Evolutionary conservation across 768 basidiomycete genomes (phyloP).

Genomic region (Podaxis mareebaensis): DNA sequence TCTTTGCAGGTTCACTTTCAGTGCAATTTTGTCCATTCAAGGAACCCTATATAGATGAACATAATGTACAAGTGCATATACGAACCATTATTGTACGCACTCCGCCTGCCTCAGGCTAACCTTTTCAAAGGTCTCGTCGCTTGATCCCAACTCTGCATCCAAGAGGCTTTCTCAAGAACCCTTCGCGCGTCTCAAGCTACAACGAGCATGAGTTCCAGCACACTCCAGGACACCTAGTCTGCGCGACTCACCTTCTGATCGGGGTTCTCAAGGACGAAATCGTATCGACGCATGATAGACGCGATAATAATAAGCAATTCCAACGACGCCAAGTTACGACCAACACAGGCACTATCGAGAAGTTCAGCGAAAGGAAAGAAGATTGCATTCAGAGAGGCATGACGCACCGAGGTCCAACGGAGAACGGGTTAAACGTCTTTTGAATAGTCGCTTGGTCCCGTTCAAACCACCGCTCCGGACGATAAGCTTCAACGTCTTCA

Average conservation of each 20-base stretch:
- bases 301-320: conserved; percentile 80
- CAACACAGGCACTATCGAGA: conserved; percentile 70
- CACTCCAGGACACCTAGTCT: background rate
- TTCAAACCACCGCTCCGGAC: conserved; percentile 89
- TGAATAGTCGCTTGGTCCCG: conserved; percentile 59
- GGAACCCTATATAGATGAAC: background rate
- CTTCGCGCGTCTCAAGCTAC: conserved; percentile 76
- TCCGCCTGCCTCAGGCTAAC: background rate
- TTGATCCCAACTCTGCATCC: conserved; percentile 72
- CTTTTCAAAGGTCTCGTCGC: conserved; percentile 45
- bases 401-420: conserved; percentile 72
- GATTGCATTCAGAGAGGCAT: background rate
- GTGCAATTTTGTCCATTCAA: background rate
- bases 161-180: conserved; percentile 85
- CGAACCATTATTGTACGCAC: background rate
- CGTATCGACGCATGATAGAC: conserved; percentile 76
- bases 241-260: conserved; percentile 49
- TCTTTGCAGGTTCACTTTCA: background rate
- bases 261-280: conserved; percentile 66
- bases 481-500: conserved; percentile 66
- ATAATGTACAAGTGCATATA: background rate
- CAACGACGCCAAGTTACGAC: conserved; percentile 77
- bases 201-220: background rate
- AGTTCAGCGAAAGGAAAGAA: conserved; percentile 11
- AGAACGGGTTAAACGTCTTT: conserved; percentile 84